Conservation (phyloP, 78 protist species). For the Dictyostelium discoideum region dicty_2.7 NC_007090.3:2180501-2181000, state of each 20-base stretch:
- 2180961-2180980: slow-evolving; percentile 1
- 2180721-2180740: too few relatives aligned
- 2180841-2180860: not conserved
- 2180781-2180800: not conserved
- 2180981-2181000: slow-evolving; percentile 19
- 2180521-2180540: not conserved
- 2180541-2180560: not conserved
- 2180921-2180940: not conserved
- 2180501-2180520: slow-evolving; percentile 21
- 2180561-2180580: not conserved
- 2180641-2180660: too few relatives aligned
- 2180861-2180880: not conserved
- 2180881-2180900: not conserved
- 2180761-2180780: not conserved
- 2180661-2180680: too few relatives aligned
- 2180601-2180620: slow-evolving; percentile 5
- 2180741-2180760: not conserved
- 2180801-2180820: slow-evolving; percentile 11
- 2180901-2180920: not conserved
- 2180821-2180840: slow-evolving; percentile 4
- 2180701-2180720: too few relatives aligned
- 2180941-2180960: not conserved
- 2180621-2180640: slow-evolving; percentile 32
- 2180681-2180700: too few relatives aligned
- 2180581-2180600: slow-evolving; percentile 15